Evolutionary conservation across 495 filamentous ascomycete species (phyloP).

Genomic region (Xylaria venustula): DNA sequence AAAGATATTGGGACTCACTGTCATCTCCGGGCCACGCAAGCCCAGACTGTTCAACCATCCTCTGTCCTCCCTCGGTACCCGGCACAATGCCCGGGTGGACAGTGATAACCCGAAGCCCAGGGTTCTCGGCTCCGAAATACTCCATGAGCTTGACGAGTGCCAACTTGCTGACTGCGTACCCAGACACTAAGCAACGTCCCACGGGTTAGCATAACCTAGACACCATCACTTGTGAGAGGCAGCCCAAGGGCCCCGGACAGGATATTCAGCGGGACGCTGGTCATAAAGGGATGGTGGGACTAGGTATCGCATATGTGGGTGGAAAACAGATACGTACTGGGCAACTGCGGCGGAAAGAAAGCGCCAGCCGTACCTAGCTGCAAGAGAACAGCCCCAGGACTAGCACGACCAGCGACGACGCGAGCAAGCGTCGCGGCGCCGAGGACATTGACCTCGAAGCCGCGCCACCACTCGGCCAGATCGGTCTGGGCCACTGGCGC

Average conservation of each 20-base stretch:
- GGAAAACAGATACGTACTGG: constrained; percentile 15
- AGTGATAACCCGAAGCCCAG: constrained; percentile 35
- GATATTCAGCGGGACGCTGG: no score
- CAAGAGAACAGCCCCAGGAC: constrained; percentile 25
- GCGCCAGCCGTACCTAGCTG: constrained; percentile 33
- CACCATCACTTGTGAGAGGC: neutral
- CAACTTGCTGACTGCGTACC: constrained; percentile 39
- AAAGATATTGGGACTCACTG: constrained; percentile 13
- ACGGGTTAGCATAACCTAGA: neutral
- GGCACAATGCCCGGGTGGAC: constrained; percentile 42
- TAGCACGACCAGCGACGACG: constrained; percentile 19
- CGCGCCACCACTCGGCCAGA: constrained; percentile 22
- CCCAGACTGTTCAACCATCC: constrained; percentile 19
- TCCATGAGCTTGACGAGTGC: constrained; percentile 40
- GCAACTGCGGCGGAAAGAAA: constrained; percentile 20
- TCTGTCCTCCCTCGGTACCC: constrained; percentile 31
- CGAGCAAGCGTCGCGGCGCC: constrained; percentile 28
- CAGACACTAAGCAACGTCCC: constrained; percentile 20
- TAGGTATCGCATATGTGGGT: no score
- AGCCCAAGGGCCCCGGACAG: no score
- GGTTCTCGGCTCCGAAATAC: constrained; percentile 41
- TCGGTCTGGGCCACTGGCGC: constrained; percentile 20
- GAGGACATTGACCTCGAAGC: constrained; percentile 24
- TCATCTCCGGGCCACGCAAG: constrained; percentile 21
- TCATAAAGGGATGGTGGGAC: no score